Evolutionary conservation across 345 rosid species (phyloP).

Genomic region (Boechera stricta): DNA sequence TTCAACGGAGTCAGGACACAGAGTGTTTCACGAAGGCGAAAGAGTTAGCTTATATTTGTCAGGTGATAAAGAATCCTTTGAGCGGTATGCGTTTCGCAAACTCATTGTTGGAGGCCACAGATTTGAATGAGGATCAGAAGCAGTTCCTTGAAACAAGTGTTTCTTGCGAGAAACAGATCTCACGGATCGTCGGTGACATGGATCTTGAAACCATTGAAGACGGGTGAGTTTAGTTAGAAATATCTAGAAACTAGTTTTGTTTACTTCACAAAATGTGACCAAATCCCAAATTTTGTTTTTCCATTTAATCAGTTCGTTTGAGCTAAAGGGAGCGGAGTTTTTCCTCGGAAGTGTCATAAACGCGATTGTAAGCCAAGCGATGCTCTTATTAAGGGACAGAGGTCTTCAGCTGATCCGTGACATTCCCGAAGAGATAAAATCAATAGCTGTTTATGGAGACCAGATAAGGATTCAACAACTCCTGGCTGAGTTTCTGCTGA

Average conservation of each 20-base stretch:
- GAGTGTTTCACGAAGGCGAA: slow-evolving; percentile 71
- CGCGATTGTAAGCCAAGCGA: slow-evolving; percentile 96
- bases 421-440: slow-evolving; percentile 90
- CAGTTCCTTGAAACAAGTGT: slow-evolving; percentile 90
- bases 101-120: slow-evolving; percentile 82
- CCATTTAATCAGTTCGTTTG: slow-evolving; percentile 61
- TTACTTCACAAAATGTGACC: slow-evolving; percentile 8
- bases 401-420: slow-evolving; percentile 89
- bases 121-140: slow-evolving; percentile 87
- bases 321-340: slow-evolving; percentile 80
- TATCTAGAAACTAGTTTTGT: slow-evolving; percentile 8
- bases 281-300: background rate
- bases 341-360: slow-evolving; percentile 82
- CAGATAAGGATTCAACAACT: slow-evolving; percentile 91
- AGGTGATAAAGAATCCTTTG: slow-evolving; percentile 84
- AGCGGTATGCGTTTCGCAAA: slow-evolving; percentile 84
- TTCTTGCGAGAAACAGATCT: slow-evolving; percentile 94
- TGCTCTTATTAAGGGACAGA: slow-evolving; percentile 76
- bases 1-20: slow-evolving; percentile 82
- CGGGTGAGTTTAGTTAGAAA: slow-evolving; percentile 59
- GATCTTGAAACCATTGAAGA: slow-evolving; percentile 83
- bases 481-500: slow-evolving; percentile 86
- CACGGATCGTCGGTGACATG: slow-evolving; percentile 68
- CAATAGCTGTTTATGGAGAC: slow-evolving; percentile 84
- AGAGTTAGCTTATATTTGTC: slow-evolving; percentile 93